Conservation (phyloP, 2,329 filamentous ascomycete genomes). For the Microsporum canis region DNA sequence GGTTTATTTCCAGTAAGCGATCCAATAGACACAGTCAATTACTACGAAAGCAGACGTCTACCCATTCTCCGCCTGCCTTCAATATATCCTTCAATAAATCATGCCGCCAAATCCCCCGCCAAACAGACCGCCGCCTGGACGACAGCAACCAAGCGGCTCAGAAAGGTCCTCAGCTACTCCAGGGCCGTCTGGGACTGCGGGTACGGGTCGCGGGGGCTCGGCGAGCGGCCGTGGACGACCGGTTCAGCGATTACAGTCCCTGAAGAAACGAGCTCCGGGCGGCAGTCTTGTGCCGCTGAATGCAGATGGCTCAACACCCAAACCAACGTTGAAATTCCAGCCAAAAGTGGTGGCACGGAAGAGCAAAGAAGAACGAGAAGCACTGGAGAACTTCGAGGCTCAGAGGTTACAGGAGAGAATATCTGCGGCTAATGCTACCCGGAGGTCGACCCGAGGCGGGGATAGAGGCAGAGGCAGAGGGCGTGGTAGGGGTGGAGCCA, state of each 20-base stretch:
- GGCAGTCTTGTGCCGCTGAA: conserved; percentile 27
- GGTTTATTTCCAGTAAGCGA: not conserved
- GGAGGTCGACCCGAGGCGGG: conserved; percentile 8
- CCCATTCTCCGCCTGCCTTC: not conserved
- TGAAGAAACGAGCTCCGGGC: conserved; percentile 29
- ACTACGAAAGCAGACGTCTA: not conserved
- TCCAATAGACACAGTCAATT: not conserved
- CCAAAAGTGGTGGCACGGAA: conserved; percentile 32
- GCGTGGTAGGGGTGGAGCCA: conserved; percentile 21
- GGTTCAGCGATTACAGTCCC: conserved; percentile 34
- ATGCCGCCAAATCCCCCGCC: conserved; percentile 11
- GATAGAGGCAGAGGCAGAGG: conserved; percentile 20
- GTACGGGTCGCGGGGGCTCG: not conserved
- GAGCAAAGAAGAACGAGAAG: conserved; percentile 37
- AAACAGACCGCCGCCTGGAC: conserved; percentile 5
- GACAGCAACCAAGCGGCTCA: conserved; percentile 1
- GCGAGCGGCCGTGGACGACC: conserved; percentile 15
- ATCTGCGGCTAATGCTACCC: conserved; percentile 28
- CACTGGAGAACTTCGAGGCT: conserved; percentile 32
- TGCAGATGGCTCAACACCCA: conserved; percentile 23
- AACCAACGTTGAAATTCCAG: conserved; percentile 34
- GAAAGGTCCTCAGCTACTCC: conserved; percentile 7
- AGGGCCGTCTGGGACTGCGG: not conserved
- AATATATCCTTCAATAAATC: not conserved
- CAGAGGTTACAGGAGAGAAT: conserved; percentile 31